Evolutionary conservation across 2,329 filamentous ascomycete species (phyloP), one percentile per base, ranked within the genome.

Genomic region (Sporothrix pseudoabietina): DNA sequence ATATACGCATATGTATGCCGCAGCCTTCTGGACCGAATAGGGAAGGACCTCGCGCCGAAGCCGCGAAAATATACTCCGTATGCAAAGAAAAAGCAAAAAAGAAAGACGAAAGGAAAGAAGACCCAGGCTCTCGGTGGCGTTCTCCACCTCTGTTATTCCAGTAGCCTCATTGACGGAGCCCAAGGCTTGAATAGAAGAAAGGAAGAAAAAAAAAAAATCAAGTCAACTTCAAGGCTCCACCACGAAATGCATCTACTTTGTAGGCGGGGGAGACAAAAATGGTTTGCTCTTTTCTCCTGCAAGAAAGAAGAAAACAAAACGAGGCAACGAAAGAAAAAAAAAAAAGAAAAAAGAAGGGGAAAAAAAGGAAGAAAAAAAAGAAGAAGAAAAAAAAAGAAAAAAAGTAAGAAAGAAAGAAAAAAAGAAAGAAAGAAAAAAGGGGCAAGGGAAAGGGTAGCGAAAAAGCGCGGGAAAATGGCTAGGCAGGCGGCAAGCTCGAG

Each of bases 21-120:
- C 26, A 68, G 65, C 65, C 63, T 68, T 68, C 63, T 54, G 30
- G 26, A 26, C 66, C 66, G 16, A 55, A 69, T 39, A 35, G 49
- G 66, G 49, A 69, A 55, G 32, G 32, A 69, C 65, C 65, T 55
- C 49, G 66, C 66, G 49, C 49, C 32, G 66, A 55, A 52, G 66
- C 66, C 66, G 66, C 63, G 10, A 68, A 52, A n/a, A 35, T 35
- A n/a, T n/a, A n/a, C n/a, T n/a, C n/a, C n/a, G n/a, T n/a, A n/a
- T n/a, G n/a, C n/a, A n/a, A 26, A 14, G n/a, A 47, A 47, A 19
- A 49, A 32, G 14, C 10, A 66, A 14, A 32, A 22, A 49, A 52
- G 12, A 35, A 68, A 26, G n/a, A 32, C 5, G 32, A 68, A 52
- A n/a, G 22, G 10, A 22, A 41, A 41, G n/a, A 22, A 65, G 16